These are phyloP conservation scores for Neckera pumila DNA, from an alignment of 225 moss, liverwort and hornwort genomes.

Conservation along the genomic window DNA sequence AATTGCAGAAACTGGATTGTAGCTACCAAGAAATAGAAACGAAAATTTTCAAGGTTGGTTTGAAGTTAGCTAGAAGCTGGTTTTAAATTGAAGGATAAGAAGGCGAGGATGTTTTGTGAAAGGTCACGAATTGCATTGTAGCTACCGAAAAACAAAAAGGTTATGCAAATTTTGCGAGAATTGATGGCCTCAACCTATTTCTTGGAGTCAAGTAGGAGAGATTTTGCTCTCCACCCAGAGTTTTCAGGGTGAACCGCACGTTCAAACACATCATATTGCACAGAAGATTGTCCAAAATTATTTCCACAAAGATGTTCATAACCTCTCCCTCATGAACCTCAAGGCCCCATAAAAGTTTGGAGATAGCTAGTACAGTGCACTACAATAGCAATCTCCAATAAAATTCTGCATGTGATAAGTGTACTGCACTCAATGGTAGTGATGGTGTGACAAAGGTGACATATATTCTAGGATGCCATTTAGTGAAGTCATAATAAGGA, in stretches of 20 bases:
- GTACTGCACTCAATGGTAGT: background rate
- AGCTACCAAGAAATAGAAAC: background rate
- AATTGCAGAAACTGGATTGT: background rate
- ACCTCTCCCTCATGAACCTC: background rate
- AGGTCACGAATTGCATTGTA: background rate
- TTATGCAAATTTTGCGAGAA: background rate
- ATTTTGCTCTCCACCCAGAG: background rate
- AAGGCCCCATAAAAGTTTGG: background rate
- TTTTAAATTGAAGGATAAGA: background rate
- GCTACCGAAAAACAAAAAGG: background rate
- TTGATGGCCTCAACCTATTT: too few species aligned
- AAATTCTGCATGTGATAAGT: background rate
- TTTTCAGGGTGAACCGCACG: background rate
- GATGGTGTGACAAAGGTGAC: background rate
- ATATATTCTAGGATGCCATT: background rate
- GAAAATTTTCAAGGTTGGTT: background rate
- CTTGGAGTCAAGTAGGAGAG: background rate
- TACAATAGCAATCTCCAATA: background rate
- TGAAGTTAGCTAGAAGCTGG: background rate
- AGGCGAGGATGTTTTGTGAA: background rate
- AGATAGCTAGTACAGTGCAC: background rate
- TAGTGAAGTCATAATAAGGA: background rate
- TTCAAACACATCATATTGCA: background rate
- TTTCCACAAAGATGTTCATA: background rate
- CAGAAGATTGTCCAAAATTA: background rate